Evolutionary conservation across 768 basidiomycete genomes (phyloP).

Genomic region (Phylloporus arenicola): DNA sequence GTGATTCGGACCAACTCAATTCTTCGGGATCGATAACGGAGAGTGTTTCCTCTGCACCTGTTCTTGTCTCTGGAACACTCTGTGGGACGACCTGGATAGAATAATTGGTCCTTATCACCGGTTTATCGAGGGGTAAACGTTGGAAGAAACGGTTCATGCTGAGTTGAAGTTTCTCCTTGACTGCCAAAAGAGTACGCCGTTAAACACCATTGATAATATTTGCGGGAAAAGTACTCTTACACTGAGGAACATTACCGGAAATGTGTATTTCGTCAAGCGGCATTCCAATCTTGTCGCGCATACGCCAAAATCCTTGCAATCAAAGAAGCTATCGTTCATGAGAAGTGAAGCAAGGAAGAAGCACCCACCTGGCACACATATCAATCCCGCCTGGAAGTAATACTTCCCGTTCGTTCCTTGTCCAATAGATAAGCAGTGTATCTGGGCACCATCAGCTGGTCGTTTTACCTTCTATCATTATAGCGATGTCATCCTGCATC

Average conservation of each 20-base stretch:
- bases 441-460: background rate
- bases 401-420: slow-evolving; percentile 63
- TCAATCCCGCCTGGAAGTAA: slow-evolving; percentile 72
- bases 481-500: slow-evolving; percentile 53
- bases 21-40: slow-evolving; percentile 55
- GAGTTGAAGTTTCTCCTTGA: slow-evolving; percentile 55
- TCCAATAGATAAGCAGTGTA: background rate
- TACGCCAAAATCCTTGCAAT: slow-evolving; percentile 65
- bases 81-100: slow-evolving; percentile 36
- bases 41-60: slow-evolving; percentile 8
- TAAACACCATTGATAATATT: background rate
- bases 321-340: background rate
- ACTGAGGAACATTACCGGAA: slow-evolving; percentile 64
- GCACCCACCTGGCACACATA: slow-evolving; percentile 56
- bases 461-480: slow-evolving; percentile 54
- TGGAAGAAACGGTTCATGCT: slow-evolving; percentile 71
- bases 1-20: slow-evolving; percentile 56
- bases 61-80: background rate
- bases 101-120: slow-evolving; percentile 73
- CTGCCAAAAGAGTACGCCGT: slow-evolving; percentile 28
- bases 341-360: background rate
- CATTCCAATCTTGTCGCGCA: slow-evolving; percentile 73
- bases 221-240: slow-evolving; percentile 35
- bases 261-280: slow-evolving; percentile 67
- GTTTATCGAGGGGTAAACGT: slow-evolving; percentile 60